Evolutionary conservation across 73 alveolate species (phyloP).

Genomic region (Blepharisma japonicum): DNA sequence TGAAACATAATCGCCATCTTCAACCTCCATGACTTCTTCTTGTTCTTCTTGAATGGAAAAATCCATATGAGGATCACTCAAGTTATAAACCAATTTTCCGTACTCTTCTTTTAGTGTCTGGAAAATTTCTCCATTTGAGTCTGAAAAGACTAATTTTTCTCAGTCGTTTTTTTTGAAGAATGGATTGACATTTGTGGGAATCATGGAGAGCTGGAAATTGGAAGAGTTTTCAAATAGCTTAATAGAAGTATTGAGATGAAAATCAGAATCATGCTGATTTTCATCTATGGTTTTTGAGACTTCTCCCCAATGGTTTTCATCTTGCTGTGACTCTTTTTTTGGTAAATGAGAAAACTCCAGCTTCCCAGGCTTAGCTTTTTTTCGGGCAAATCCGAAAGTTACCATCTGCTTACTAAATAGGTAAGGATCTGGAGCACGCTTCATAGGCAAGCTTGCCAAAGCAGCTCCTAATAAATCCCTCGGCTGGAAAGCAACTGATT

Average conservation of each 20-base stretch:
- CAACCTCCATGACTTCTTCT: not conserved
- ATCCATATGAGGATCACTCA: not conserved
- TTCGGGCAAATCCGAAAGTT: not conserved
- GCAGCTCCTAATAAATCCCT: not conserved
- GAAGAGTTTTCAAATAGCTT: not conserved
- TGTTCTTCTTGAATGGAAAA: conserved; percentile 2
- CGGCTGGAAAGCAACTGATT: not conserved
- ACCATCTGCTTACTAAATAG: not conserved
- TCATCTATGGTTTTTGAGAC: not conserved
- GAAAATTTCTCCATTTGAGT: not conserved
- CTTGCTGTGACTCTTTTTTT: not conserved
- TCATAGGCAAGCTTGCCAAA: not conserved
- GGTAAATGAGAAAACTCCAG: not conserved
- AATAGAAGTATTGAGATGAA: not conserved
- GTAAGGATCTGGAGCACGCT: not conserved
- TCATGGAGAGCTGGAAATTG: not conserved
- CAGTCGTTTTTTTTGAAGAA: not conserved
- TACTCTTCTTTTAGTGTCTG: conserved; percentile 18
- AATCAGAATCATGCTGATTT: not conserved
- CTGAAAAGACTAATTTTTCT: not conserved
- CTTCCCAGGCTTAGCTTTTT: conserved; percentile 19
- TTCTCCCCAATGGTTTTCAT: not conserved
- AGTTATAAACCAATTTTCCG: conserved; percentile 11
- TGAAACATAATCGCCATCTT: not conserved
- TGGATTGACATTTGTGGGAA: conserved; percentile 13